These are phyloP conservation scores for Xylaria flabelliformis DNA, from an alignment of 495 filamentous ascomycete species.

Conservation along the genomic window DNA sequence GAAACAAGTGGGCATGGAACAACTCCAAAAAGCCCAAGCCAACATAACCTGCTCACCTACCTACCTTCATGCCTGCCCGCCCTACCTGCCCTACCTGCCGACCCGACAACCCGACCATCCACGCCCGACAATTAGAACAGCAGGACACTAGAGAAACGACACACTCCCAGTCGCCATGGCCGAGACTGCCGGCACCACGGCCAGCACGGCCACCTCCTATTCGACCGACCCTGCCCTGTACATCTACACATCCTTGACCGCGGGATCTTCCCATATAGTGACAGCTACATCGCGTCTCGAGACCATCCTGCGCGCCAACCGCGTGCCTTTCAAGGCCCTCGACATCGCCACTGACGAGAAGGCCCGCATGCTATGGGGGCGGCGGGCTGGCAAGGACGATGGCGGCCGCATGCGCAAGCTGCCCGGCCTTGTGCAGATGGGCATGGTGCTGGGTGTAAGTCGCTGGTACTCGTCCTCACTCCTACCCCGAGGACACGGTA, in stretches of 20 bases:
- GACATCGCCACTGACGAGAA: conserved; percentile 93
- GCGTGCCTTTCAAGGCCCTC: conserved; percentile 87
- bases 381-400: conserved; percentile 69
- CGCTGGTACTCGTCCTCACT: conserved; percentile 1
- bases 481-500: not conserved
- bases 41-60: too few species aligned
- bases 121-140: not conserved
- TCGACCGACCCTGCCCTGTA: conserved; percentile 82
- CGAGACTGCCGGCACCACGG: conserved; percentile 46
- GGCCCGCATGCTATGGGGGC: conserved; percentile 88
- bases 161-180: conserved; percentile 44
- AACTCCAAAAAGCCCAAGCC: not conserved
- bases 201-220: conserved; percentile 49
- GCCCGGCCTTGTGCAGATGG: conserved; percentile 87
- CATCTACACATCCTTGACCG: conserved; percentile 93
- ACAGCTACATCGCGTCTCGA: conserved; percentile 95
- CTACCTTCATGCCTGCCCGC: too few species aligned
- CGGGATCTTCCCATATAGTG: conserved; percentile 93
- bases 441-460: conserved; percentile 84
- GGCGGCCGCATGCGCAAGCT: conserved; percentile 75
- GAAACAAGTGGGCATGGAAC: not conserved
- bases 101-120: too few species aligned
- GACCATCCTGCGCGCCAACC: conserved; percentile 95
- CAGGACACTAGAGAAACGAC: not conserved
- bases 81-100: too few species aligned